phyloP scores from a whole-genome alignment of 331 rosid species.

The Rhamnella rubrinervis region DNA sequence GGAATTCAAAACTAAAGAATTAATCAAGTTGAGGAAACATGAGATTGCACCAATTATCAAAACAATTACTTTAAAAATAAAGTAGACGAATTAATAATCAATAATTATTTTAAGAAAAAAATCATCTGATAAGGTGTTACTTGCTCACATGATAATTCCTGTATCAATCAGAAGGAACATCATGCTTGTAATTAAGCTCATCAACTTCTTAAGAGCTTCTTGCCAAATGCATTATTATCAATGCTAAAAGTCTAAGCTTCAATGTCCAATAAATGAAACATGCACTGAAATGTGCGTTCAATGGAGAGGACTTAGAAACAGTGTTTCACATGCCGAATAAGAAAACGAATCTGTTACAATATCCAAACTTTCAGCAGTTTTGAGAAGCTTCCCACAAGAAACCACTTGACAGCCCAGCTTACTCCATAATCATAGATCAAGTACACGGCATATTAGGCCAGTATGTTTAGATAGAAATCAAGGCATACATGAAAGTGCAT shows the following conservation, averaged over 20 bases:
- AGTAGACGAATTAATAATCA: too few relatives aligned
- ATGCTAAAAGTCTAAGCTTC: background rate
- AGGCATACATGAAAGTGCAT: background rate
- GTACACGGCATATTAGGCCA: conserved; percentile 3
- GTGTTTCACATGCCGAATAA: conserved; percentile 2
- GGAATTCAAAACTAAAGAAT: background rate
- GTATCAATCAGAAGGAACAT: background rate
- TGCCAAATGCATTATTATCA: background rate
- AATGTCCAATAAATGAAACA: background rate
- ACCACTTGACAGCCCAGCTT: too few relatives aligned
- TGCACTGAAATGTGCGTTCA: background rate
- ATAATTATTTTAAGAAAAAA: too few relatives aligned
- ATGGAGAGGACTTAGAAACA: background rate
- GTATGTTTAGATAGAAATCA: background rate
- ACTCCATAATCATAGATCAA: background rate
- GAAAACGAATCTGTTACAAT: background rate
- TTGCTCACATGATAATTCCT: background rate
- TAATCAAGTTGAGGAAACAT: conserved; percentile 15
- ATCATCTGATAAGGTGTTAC: background rate
- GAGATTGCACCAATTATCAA: conserved; percentile 1
- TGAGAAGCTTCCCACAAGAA: too few relatives aligned
- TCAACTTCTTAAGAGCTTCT: background rate
- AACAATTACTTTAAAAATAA: background rate
- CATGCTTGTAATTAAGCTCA: background rate
- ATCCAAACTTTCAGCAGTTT: background rate